Evolutionary conservation across 345 rosid genomes (phyloP), one percentile per base, ranked within the genome.

Genomic region (Arabidopsis arenosa): DNA sequence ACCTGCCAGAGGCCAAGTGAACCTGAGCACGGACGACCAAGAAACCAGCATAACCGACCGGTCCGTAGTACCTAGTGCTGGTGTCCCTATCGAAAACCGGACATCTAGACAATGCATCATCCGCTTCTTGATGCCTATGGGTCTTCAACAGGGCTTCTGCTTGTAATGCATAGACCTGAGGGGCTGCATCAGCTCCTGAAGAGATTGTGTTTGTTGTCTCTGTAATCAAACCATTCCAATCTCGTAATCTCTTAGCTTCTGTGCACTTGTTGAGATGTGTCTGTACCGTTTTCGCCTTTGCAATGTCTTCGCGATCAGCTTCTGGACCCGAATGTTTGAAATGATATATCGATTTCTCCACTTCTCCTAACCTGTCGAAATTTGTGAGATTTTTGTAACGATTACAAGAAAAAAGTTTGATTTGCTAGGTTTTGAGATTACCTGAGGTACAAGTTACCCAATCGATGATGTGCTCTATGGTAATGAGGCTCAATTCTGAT

Each of bases 391-490:
- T 3, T 14, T 61, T 18, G 10, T 8, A 62, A 4, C 26, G 15
- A n/a, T 21, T 59, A 12, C 26, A 4, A 18, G 3, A 57, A 43
- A 43, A 41, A 3, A 2, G 7, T 9, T 7, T 7, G 9, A 26
- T 21, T 21, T 8, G 5, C 39, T 5, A 39, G 67, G 58, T 2
- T 60, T 66, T 10, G 4, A 52, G 77, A 39, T 72, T 79, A 92
- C 99, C 96, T 89, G 82, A 90, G 84, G 74, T 89, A 80, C 67
- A 95, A 85, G 77, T 83, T 89, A 12, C 91, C 99, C 74, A 95
- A 80, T 5, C 99, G 96, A 80, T 85, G 93, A 54, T 95, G 99
- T 79, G 99, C 99, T 59, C 99, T 76, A 53, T 92, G 96, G 56
- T 95, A 95, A 73, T 68, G 76, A 9, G 98, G 99, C 5, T 95